These are phyloP conservation scores for Ascodesmis nigricans DNA, from an alignment of 495 filamentous ascomycete species.

Conservation along the genomic window DNA sequence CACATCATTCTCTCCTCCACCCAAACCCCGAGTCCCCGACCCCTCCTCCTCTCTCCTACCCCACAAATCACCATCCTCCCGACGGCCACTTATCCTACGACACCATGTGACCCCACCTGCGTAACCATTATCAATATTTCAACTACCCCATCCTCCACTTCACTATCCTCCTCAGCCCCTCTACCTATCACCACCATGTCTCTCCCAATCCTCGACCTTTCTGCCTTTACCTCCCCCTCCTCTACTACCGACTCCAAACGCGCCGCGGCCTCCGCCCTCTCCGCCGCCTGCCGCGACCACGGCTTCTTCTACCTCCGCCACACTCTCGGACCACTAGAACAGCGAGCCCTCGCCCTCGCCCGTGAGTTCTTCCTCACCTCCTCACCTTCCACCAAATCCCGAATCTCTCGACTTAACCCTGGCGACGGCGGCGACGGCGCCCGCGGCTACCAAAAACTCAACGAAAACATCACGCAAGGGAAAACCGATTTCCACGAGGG, in stretches of 20 bases:
- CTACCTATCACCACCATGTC: conserved; percentile 4
- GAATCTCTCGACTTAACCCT: conserved; percentile 10
- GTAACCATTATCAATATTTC: no score
- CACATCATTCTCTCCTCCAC: no score
- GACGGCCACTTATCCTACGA: no score
- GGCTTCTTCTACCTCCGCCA: conserved; percentile 18
- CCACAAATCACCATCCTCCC: no score
- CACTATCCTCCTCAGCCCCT: no score
- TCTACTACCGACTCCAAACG: conserved; percentile 1
- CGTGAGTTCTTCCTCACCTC: conserved; percentile 14
- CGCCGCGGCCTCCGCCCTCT: conserved; percentile 10
- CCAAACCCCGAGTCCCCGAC: no score
- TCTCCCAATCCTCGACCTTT: conserved; percentile 15
- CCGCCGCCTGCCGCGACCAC: conserved; percentile 13
- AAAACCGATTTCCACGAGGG: conserved; percentile 5
- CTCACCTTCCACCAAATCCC: conserved; percentile 7
- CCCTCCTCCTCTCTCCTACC: no score
- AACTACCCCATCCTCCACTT: no score
- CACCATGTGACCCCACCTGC: no score
- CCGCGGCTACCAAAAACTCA: conserved; percentile 16
- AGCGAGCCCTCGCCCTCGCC: conserved; percentile 10
- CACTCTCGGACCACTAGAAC: background rate
- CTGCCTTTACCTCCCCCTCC: conserved; percentile 6
- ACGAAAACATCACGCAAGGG: conserved; percentile 16
- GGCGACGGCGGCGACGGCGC: conserved; percentile 14